Percentiles rank a stretch among this genome's conserved stretches.
phyloP scores from a whole-genome alignment of 1,284 basidiomycete genomes.

The Megacollybia platyphylla region DNA sequence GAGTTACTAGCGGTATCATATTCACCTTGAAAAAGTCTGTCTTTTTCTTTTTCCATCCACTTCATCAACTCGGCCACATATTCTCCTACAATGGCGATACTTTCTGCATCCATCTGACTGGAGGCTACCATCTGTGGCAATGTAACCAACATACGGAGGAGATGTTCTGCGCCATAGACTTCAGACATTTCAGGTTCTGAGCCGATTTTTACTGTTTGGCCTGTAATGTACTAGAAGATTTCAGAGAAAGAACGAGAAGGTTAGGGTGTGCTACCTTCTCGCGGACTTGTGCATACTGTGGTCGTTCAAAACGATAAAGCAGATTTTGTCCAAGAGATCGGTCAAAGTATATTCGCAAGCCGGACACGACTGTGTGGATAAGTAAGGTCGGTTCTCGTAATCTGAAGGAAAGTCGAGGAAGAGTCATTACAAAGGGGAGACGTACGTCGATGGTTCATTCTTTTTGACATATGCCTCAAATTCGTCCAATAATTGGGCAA shows the following conservation, averaged over 20 bases:
- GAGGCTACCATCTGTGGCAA: conserved; percentile 77
- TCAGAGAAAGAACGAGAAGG: neutral
- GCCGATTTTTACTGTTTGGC: conserved; percentile 53
- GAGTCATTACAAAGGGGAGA: conserved; percentile 3
- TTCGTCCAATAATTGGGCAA: conserved; percentile 68
- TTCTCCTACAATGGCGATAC: conserved; percentile 73
- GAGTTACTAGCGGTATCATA: neutral
- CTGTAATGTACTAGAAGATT: conserved; percentile 46
- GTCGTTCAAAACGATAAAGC: conserved; percentile 88
- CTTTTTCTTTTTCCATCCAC: neutral
- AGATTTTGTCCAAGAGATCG: conserved; percentile 83
- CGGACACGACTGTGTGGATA: conserved; percentile 75
- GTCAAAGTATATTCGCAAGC: conserved; percentile 92
- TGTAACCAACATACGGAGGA: conserved; percentile 79
- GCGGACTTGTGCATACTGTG: conserved; percentile 80
- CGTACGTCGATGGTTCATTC: conserved; percentile 39
- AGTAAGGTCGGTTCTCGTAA: conserved; percentile 47
- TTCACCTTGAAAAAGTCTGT: neutral
- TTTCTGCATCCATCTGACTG: conserved; percentile 87
- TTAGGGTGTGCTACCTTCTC: conserved; percentile 18
- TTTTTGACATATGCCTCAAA: conserved; percentile 58
- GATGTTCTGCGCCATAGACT: conserved; percentile 91
- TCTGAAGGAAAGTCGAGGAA: conserved; percentile 20
- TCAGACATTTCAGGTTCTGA: conserved; percentile 79
- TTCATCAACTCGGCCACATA: conserved; percentile 82